These are phyloP conservation scores for Colletotrichum camelliae DNA, from an alignment of 2,329 filamentous ascomycete species.

Conservation along the genomic window DNA sequence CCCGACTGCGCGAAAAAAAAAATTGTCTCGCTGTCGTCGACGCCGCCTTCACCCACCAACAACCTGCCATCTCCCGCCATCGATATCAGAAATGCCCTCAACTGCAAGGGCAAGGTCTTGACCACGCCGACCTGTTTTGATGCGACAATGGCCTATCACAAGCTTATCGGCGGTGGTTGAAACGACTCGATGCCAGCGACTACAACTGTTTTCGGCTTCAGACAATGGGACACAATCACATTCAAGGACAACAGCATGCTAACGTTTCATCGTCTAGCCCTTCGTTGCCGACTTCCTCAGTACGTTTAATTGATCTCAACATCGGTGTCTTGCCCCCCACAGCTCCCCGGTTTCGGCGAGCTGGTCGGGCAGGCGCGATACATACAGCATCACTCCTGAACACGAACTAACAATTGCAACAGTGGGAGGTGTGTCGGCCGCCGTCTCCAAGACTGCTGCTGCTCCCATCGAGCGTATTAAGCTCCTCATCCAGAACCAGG, in stretches of 20 bases:
- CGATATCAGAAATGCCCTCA: constrained; percentile 1
- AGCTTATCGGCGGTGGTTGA: background rate
- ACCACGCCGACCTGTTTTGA: background rate
- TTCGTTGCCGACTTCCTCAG: constrained; percentile 99
- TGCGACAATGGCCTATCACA: background rate
- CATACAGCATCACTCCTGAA: background rate
- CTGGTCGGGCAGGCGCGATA: background rate
- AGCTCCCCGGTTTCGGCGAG: background rate
- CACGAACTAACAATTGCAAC: constrained; percentile 34
- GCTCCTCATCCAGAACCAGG: constrained; percentile 99
- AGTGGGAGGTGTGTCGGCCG: constrained; percentile 99
- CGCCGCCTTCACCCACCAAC: constrained; percentile 23
- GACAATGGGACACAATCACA: background rate
- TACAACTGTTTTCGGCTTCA: background rate
- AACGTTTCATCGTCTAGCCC: constrained; percentile 62
- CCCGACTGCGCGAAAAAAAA: constrained; percentile 27
- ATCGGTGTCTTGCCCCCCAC: background rate
- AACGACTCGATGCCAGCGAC: background rate
- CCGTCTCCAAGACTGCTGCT: constrained; percentile 99
- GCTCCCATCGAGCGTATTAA: constrained; percentile 99
- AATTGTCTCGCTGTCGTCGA: constrained; percentile 29
- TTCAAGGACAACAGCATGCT: constrained; percentile 26
- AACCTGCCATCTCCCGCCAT: background rate
- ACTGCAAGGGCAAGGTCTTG: background rate
- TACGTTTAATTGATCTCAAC: constrained; percentile 62